Evolutionary conservation across 2,329 filamentous ascomycete species (phyloP).

Genomic region (Botryotinia convoluta): DNA sequence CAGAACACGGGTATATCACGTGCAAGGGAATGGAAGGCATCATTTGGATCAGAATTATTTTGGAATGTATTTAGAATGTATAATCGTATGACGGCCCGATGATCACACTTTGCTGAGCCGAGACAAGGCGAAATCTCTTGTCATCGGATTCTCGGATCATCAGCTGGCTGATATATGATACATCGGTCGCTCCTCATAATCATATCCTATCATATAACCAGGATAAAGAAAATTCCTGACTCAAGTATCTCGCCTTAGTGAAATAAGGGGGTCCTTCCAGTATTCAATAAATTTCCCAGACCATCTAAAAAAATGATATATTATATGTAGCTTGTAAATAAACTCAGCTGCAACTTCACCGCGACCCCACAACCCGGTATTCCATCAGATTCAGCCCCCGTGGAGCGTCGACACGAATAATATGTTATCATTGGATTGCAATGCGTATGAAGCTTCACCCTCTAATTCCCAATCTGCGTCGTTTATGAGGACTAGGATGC

Average conservation of each 20-base stretch:
- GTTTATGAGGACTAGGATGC: conserved; percentile 94
- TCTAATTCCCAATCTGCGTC: conserved; percentile 98
- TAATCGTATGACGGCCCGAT: neutral
- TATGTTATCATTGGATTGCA: conserved; percentile 80
- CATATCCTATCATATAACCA: neutral
- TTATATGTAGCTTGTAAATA: neutral
- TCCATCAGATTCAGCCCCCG: conserved; percentile 62
- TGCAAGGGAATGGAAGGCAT: neutral
- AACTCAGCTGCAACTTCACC: neutral
- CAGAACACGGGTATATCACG: neutral
- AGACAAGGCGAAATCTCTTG: conserved; percentile 1
- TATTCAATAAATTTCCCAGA: neutral
- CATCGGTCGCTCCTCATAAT: neutral
- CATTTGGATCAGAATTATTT: neutral
- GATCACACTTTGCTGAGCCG: neutral
- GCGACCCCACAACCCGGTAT: conserved; percentile 5
- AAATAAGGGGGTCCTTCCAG: neutral
- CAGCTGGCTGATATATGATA: neutral
- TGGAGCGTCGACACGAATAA: conserved; percentile 96
- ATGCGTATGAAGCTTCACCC: conserved; percentile 84
- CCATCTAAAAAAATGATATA: neutral
- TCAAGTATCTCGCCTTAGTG: neutral
- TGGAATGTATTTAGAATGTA: neutral
- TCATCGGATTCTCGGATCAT: neutral
- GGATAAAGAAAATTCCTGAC: neutral